A percentile compares a stretch with the other conserved stretches of the same genome.
phyloP scores from a whole-genome alignment of 1,284 basidiomycete species.

The Leccinum subfulvum region DNA sequence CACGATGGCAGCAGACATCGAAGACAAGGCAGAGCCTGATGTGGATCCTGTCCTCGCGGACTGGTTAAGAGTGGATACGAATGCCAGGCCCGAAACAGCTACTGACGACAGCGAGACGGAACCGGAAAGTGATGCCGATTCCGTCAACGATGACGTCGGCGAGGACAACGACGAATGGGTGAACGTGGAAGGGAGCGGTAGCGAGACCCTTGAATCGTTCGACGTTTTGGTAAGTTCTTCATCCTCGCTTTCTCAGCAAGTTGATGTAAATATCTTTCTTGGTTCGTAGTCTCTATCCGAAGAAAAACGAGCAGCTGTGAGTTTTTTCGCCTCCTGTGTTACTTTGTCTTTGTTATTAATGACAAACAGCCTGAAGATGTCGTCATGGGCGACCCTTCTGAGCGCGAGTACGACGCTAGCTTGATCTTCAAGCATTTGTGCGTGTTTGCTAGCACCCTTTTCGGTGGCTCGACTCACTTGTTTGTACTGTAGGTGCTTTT shows the following conservation, averaged over 20 bases:
- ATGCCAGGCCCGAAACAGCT: slow-evolving; percentile 1
- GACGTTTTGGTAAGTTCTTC: slow-evolving; percentile 22
- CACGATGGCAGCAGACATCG: slow-evolving; percentile 22
- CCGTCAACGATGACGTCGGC: slow-evolving; percentile 59
- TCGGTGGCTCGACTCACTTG: neutral
- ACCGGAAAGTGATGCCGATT: slow-evolving; percentile 66
- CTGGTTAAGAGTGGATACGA: slow-evolving; percentile 58
- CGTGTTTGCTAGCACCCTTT: slow-evolving; percentile 26
- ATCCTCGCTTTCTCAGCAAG: neutral
- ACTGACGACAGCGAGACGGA: slow-evolving; percentile 39
- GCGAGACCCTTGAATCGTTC: slow-evolving; percentile 26
- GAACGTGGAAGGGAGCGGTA: slow-evolving; percentile 20
- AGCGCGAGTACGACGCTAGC: slow-evolving; percentile 75
- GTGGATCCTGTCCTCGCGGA: slow-evolving; percentile 52
- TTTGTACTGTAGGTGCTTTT: slow-evolving; percentile 64
- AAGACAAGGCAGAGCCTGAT: slow-evolving; percentile 32
- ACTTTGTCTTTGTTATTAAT: slow-evolving; percentile 6
- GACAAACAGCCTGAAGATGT: slow-evolving; percentile 31
- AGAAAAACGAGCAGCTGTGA: slow-evolving; percentile 14
- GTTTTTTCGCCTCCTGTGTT: neutral
- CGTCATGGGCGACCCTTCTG: slow-evolving; percentile 69
- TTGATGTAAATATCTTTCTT: neutral
- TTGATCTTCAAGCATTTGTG: slow-evolving; percentile 79
- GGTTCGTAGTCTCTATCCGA: slow-evolving; percentile 19
- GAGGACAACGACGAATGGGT: slow-evolving; percentile 35